Evolutionary conservation across 352 stramenopile species (phyloP).

Genomic region (Globisporangium lucens): DNA sequence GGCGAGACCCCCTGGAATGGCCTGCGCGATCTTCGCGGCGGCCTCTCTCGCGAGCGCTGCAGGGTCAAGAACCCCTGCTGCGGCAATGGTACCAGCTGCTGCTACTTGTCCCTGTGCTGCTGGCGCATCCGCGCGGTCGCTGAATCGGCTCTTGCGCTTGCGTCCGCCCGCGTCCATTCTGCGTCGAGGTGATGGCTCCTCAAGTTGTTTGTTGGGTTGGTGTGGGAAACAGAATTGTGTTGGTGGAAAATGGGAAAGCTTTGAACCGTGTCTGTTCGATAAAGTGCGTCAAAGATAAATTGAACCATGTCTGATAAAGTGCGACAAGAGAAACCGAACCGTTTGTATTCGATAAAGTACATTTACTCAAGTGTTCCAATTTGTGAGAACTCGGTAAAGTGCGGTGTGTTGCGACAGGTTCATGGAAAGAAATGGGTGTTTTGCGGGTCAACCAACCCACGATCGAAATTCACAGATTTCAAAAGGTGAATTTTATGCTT

Average conservation of each 20-base stretch:
- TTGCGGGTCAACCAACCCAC: no score
- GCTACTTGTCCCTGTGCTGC: not conserved
- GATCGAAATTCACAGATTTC: no score
- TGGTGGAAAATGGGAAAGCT: not conserved
- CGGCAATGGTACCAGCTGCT: not conserved
- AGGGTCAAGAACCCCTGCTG: slow-evolving; percentile 30
- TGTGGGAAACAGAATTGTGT: not conserved
- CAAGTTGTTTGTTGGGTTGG: slow-evolving; percentile 9
- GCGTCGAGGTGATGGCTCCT: slow-evolving; percentile 7
- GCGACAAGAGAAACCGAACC: no score
- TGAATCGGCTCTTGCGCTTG: slow-evolving; percentile 86
- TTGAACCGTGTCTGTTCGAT: not conserved
- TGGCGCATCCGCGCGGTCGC: slow-evolving; percentile 32
- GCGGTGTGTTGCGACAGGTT: no score
- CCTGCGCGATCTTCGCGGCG: slow-evolving; percentile 70
- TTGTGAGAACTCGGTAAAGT: no score
- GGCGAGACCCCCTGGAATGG: slow-evolving; percentile 33
- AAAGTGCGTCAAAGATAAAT: not conserved
- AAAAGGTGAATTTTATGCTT: no score
- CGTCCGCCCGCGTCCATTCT: slow-evolving; percentile 30
- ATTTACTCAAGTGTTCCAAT: no score
- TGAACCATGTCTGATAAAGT: not conserved
- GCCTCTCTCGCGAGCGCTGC: slow-evolving; percentile 64
- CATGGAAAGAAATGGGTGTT: no score
- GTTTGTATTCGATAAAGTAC: no score